Base-by-base conservation (phyloP, 2,329 filamentous ascomycete genomes). In the Hypomyces perniciosus region DNA sequence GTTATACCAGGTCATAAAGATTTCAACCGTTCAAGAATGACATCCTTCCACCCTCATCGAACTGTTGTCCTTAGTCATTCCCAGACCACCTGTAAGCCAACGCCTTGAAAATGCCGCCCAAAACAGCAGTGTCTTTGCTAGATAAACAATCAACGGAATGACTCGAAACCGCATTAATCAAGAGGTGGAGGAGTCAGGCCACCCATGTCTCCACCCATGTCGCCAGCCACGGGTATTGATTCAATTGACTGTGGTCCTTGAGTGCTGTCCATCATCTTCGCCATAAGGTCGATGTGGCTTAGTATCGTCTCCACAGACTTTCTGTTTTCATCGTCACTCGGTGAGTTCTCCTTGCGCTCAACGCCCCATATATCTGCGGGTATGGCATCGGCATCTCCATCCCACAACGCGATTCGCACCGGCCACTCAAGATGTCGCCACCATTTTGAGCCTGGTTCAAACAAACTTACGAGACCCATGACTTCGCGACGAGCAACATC, bases 401-500 rank as follows among this genome's bases (percentile, higher is more conserved):
- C 78, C 62, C 77, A 78, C n/a, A 82, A 64, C 4, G 78, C 79
- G 44, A 83, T 80, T 8, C 77, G 73, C 47, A 82, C 68, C 1
- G 80, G 79, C 80, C 80, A 83, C 58, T 82, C 78, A 5, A 83
- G 69, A 56, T 81, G 78, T 33, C 75, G 72, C 80, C 79, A 82
- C 80, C 80, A 83, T 46, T 73, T 70, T 28, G 78, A 81, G 44
- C 79, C 76, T 2, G 75, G 72, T 59, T 81, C 77, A 61, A 83
- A 83, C 34, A 82, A 65, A 34, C 75, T 76, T 20, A 81, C 74
- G 27, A 86, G 74, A 20, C 84, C 83, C 61, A 81, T 77, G 12
- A 88, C 79, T 58, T 88, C 81, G 50, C 81, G 77, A 12, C 78
- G 76, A 6, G 83, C 78, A 59, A 86, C 83, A 37, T 84, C 83